phyloP scores from a whole-genome alignment of 352 stramenopile species.

The Phytophthora vignae region DNA sequence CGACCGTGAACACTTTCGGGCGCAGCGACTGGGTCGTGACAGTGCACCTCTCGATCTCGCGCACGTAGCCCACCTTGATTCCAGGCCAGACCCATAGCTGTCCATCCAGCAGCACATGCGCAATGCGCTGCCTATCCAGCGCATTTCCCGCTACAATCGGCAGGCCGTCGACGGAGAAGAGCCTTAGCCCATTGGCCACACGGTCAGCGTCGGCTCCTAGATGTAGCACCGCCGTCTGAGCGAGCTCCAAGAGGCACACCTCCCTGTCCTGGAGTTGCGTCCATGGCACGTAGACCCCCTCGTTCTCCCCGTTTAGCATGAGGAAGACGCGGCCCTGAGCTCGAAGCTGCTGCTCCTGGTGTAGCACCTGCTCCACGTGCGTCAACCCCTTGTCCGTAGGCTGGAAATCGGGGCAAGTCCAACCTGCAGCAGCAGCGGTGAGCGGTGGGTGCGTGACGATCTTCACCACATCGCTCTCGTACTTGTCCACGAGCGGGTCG shows the following conservation, averaged over 20 bases:
- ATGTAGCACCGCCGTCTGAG: conserved; percentile 38
- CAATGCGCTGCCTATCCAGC: conserved; percentile 52
- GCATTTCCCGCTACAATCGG: conserved; percentile 50
- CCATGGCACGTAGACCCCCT: conserved; percentile 59
- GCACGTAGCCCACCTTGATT: conserved; percentile 69
- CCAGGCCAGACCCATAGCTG: conserved; percentile 85
- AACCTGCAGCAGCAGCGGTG: neutral
- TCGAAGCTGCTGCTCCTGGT: conserved; percentile 39
- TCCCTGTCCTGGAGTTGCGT: conserved; percentile 23
- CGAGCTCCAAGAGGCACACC: conserved; percentile 59
- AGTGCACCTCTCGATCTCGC: conserved; percentile 54
- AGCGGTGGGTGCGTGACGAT: conserved; percentile 59
- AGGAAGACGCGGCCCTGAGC: conserved; percentile 57
- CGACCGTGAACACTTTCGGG: conserved; percentile 71
- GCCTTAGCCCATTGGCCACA: conserved; percentile 60
- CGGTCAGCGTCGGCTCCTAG: conserved; percentile 59
- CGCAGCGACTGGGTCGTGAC: conserved; percentile 71
- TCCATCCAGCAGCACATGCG: conserved; percentile 71
- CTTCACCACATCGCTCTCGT: conserved; percentile 61
- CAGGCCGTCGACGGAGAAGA: conserved; percentile 63
- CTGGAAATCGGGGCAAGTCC: conserved; percentile 41
- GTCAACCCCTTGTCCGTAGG: conserved; percentile 34
- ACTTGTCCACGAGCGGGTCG: conserved; percentile 51
- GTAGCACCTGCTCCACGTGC: conserved; percentile 51
- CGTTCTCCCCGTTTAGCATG: conserved; percentile 76